A percentile compares a stretch with the other conserved stretches of the same genome.
These are phyloP conservation scores for Drosera spatulata DNA, from an alignment of 179 eudicot genomes.

Conservation along the genomic window DNA sequence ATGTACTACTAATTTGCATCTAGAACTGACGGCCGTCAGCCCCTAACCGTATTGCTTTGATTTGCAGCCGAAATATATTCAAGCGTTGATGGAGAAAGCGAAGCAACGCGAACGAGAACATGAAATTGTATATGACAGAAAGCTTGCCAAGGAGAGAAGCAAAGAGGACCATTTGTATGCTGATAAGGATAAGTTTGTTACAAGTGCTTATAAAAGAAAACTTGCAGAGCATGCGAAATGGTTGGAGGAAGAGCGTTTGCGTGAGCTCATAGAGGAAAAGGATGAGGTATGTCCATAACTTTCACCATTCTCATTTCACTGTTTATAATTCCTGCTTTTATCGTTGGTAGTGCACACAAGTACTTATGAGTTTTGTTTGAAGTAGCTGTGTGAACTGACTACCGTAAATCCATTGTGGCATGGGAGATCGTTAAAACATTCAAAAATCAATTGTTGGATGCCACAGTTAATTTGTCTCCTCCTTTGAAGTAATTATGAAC, in stretches of 20 bases:
- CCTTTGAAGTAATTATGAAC: too few relatives aligned
- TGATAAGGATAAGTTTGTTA: constrained; percentile 82
- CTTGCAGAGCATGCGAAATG: constrained; percentile 81
- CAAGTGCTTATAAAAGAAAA: constrained; percentile 79
- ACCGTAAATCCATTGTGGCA: too few relatives aligned
- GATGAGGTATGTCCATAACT: constrained; percentile 71
- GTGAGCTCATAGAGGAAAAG: constrained; percentile 60
- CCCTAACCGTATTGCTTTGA: not conserved
- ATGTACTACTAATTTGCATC: not conserved
- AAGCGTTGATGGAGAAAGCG: constrained; percentile 55
- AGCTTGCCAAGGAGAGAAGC: constrained; percentile 84
- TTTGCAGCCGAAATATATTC: constrained; percentile 71
- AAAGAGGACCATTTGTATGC: constrained; percentile 73
- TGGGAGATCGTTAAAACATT: too few relatives aligned
- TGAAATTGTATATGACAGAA: constrained; percentile 77
- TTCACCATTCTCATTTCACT: too few relatives aligned
- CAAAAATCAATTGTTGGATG: too few relatives aligned
- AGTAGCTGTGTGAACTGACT: too few relatives aligned
- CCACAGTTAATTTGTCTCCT: too few relatives aligned
- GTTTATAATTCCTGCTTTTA: too few relatives aligned
- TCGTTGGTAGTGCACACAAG: too few relatives aligned
- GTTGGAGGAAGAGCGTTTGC: constrained; percentile 73
- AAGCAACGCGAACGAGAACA: constrained; percentile 72
- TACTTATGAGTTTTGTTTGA: too few relatives aligned
- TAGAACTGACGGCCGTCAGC: too few relatives aligned